Conservation (phyloP, 2,329 filamentous ascomycete genomes). For the Xenosphaeropsis pyriputrescens region DNA sequence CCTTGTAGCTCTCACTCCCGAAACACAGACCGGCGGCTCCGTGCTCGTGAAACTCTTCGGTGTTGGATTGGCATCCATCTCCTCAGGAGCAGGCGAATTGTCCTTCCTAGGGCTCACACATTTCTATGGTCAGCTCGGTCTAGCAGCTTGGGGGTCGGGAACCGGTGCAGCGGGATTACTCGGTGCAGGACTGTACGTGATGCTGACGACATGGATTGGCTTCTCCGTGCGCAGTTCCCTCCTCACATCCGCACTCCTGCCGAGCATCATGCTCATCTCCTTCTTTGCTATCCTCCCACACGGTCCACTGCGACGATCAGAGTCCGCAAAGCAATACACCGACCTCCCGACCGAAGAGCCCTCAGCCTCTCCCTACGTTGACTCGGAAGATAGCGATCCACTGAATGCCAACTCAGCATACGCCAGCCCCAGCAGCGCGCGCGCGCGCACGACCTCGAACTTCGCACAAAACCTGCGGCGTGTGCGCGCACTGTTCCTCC, state of each 20-base stretch:
- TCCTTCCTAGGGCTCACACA: constrained; percentile 87
- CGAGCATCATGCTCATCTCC: constrained; percentile 66
- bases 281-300: constrained; percentile 74
- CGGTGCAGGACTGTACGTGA: constrained; percentile 76
- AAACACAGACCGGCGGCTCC: constrained; percentile 36
- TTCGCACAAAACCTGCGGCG: constrained; percentile 45
- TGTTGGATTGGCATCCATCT: constrained; percentile 71
- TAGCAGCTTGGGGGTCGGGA: constrained; percentile 85
- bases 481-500: constrained; percentile 55
- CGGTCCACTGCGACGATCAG: constrained; percentile 40
- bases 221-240: constrained; percentile 63
- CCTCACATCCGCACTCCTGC: constrained; percentile 65
- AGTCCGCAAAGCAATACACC: constrained; percentile 35
- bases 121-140: constrained; percentile 75
- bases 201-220: constrained; percentile 67
- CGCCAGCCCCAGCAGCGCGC: constrained; percentile 1
- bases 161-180: constrained; percentile 81
- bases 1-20: constrained; percentile 67
- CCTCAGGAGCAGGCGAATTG: constrained; percentile 76
- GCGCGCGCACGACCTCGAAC: constrained; percentile 4
- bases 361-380: too few relatives aligned
- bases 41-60: constrained; percentile 68
- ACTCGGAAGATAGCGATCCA: constrained; percentile 11
- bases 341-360: constrained; percentile 26
- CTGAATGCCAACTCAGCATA: background rate